Evolutionary conservation across 805 yeast species (phyloP).

Genomic region (Zygosaccharomyces pseudorouxii): DNA sequence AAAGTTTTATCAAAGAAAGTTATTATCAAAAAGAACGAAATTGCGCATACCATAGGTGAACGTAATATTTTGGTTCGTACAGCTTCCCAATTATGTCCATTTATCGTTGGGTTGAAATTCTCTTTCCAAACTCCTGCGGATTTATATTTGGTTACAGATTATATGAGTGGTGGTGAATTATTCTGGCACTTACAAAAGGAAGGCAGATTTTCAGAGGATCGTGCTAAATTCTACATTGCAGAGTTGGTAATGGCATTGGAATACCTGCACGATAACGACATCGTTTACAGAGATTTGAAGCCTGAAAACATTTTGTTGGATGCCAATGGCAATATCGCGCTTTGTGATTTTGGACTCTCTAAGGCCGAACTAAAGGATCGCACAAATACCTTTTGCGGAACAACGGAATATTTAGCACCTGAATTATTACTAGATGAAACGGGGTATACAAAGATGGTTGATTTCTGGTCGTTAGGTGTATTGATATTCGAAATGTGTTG

Average conservation of each 20-base stretch:
- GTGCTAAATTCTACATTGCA: conserved; percentile 96
- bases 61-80: conserved; percentile 91
- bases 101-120: conserved; percentile 92
- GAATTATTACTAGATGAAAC: conserved; percentile 92
- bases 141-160: conserved; percentile 89
- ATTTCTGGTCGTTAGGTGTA: conserved; percentile 97
- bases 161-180: conserved; percentile 97
- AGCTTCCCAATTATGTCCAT: conserved; percentile 81
- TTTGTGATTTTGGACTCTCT: conserved; percentile 95
- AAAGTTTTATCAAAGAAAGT: conserved; percentile 91
- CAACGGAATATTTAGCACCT: conserved; percentile 97
- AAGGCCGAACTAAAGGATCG: conserved; percentile 89
- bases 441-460: conserved; percentile 98
- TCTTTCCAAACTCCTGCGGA: conserved; percentile 95
- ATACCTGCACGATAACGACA: conserved; percentile 91
- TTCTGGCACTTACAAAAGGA: conserved; percentile 97
- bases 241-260: conserved; percentile 90
- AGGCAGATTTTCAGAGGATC: conserved; percentile 85
- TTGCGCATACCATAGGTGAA: conserved; percentile 97
- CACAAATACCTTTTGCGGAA: conserved; percentile 96
- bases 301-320: conserved; percentile 94
- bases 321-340: conserved; percentile 95
- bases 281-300: conserved; percentile 93
- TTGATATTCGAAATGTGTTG: conserved; percentile 98
- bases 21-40: conserved; percentile 93